Evolutionary conservation across 805 yeast species (phyloP).

Genomic region (Torulaspora franciscae): DNA sequence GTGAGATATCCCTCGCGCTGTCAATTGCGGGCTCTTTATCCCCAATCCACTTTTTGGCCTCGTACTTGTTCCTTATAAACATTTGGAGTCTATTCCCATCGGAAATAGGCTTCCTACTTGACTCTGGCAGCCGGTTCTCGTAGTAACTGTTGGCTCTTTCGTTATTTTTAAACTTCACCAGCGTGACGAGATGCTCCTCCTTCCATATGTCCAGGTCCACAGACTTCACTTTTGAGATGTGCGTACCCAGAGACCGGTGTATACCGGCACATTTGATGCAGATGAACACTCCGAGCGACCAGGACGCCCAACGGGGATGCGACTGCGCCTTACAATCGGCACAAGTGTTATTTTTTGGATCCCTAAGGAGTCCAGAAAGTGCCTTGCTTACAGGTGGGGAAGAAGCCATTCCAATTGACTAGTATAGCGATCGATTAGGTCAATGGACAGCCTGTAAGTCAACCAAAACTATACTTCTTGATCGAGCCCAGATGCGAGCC

Average conservation of each 20-base stretch:
- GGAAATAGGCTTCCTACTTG: constrained; percentile 51
- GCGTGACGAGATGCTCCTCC: constrained; percentile 76
- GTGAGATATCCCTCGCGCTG: neutral
- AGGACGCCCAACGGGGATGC: constrained; percentile 97
- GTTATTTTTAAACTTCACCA: constrained; percentile 83
- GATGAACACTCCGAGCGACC: constrained; percentile 89
- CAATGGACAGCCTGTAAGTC: neutral
- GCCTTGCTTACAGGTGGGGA: constrained; percentile 45
- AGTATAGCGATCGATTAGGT: neutral
- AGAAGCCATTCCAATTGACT: constrained; percentile 34
- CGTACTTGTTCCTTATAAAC: constrained; percentile 90
- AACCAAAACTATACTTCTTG: neutral
- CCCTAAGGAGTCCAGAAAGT: constrained; percentile 68
- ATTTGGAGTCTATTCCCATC: constrained; percentile 81
- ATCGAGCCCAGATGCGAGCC: too few species aligned
- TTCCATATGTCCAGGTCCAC: constrained; percentile 97
- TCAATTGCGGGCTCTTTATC: constrained; percentile 6
- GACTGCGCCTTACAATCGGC: constrained; percentile 87
- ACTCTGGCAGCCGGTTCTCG: constrained; percentile 59
- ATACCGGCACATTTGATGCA: constrained; percentile 96
- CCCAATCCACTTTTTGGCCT: constrained; percentile 78
- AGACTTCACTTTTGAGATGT: constrained; percentile 85
- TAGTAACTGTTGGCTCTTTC: constrained; percentile 68
- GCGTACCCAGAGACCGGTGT: constrained; percentile 93
- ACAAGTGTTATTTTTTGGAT: constrained; percentile 71